phyloP scores from a whole-genome alignment of 1,284 basidiomycete genomes.

The Paramarasmius palmivorus region DNA sequence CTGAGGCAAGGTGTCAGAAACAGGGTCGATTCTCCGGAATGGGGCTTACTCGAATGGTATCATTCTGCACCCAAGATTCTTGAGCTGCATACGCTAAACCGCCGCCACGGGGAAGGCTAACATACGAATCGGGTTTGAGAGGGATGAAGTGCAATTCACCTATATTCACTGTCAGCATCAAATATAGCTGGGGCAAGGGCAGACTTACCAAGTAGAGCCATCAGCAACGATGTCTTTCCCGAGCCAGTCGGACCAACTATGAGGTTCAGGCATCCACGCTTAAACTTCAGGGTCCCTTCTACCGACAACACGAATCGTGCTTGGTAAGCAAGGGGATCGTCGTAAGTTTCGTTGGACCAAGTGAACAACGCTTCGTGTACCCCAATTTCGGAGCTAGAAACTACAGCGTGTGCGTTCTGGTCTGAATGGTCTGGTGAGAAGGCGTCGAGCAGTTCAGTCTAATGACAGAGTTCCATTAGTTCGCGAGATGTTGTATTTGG shows the following conservation, averaged over 20 bases:
- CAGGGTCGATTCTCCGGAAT: background rate
- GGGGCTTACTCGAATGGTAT: conserved; percentile 36
- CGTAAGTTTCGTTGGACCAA: conserved; percentile 36
- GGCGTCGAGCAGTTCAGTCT: conserved; percentile 56
- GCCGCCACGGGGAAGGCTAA: conserved; percentile 60
- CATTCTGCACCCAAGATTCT: conserved; percentile 76
- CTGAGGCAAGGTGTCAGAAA: conserved; percentile 36
- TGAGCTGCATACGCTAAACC: conserved; percentile 80
- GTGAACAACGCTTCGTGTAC: conserved; percentile 43
- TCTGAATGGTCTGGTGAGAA: conserved; percentile 33
- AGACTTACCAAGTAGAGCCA: conserved; percentile 52
- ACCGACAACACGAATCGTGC: conserved; percentile 49
- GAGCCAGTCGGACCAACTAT: conserved; percentile 61
- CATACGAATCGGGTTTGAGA: conserved; percentile 56
- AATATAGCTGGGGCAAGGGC: background rate
- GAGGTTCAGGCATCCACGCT: conserved; percentile 58
- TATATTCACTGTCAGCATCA: conserved; percentile 8
- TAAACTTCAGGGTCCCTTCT: conserved; percentile 56
- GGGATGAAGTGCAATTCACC: conserved; percentile 69
- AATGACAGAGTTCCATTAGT: background rate
- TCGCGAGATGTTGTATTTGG: background rate
- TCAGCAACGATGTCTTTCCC: conserved; percentile 49
- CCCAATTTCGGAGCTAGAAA: conserved; percentile 34
- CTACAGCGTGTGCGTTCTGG: conserved; percentile 16
- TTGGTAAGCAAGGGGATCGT: conserved; percentile 17